Evolutionary conservation across 2,329 filamentous ascomycete species (phyloP).

Genomic region (Neurospora crassa): DNA sequence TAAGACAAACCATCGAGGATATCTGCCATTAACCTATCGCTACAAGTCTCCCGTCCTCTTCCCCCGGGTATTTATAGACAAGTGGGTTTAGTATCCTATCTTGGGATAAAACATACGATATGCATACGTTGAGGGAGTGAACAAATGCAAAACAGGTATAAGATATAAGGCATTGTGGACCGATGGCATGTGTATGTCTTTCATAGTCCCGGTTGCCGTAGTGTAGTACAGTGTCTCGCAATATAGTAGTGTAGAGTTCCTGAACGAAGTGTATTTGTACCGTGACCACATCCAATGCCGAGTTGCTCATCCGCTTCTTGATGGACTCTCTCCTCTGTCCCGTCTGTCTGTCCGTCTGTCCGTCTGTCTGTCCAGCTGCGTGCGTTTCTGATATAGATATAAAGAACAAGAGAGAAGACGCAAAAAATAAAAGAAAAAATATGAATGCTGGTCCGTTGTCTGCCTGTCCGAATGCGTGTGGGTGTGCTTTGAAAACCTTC

Average conservation of each 20-base stretch:
- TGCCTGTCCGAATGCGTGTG: background rate
- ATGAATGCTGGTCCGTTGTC: constrained; percentile 8
- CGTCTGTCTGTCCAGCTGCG: background rate
- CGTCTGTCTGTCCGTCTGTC: background rate
- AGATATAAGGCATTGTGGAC: background rate
- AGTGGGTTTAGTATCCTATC: background rate
- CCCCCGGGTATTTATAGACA: background rate
- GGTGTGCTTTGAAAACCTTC: background rate
- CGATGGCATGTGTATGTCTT: background rate
- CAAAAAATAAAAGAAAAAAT: background rate
- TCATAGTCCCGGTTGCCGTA: background rate
- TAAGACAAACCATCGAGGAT: too few species aligned
- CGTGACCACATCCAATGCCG: background rate
- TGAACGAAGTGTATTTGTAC: background rate
- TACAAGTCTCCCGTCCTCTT: too few species aligned
- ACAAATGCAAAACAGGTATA: background rate
- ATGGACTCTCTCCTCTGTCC: background rate
- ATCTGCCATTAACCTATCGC: too few species aligned
- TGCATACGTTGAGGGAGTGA: background rate
- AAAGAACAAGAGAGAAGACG: background rate
- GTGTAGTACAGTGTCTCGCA: background rate
- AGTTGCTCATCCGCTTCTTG: background rate
- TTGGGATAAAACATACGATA: background rate
- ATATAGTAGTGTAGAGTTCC: background rate
- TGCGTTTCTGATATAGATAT: background rate